Conservation (phyloP, 2,329 filamentous ascomycete genomes). For the Arthrobotrys conoides region DNA sequence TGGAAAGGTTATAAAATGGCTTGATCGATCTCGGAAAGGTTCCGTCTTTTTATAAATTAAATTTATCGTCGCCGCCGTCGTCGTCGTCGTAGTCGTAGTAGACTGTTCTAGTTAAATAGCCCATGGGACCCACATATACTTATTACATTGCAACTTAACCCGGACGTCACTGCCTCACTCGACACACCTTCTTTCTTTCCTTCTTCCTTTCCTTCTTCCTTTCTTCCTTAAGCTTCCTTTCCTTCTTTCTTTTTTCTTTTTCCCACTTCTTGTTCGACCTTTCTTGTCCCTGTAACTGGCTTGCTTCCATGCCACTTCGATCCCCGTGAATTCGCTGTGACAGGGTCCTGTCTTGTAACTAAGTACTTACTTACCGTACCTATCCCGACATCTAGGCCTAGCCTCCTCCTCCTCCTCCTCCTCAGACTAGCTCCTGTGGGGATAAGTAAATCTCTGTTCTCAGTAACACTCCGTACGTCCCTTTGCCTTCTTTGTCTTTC, state of each 20-base stretch:
- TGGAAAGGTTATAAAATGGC: conserved; percentile 12
- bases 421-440: conserved; percentile 10
- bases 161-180: conserved; percentile 11
- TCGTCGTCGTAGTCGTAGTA: neutral
- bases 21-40: conserved; percentile 50
- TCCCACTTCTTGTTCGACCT: neutral
- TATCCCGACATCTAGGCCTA: conserved; percentile 11
- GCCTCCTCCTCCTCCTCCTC: too few species aligned
- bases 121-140: conserved; percentile 26
- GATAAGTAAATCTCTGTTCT: conserved; percentile 12
- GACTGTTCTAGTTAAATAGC: neutral
- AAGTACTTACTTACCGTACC: conserved; percentile 5
- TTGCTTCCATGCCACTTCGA: neutral
- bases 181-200: conserved; percentile 3
- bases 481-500: neutral
- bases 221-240: neutral
- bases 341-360: conserved; percentile 20
- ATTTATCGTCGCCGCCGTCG: conserved; percentile 8
- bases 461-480: conserved; percentile 6
- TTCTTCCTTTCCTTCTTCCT: neutral
- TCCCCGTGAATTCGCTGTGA: conserved; percentile 1
- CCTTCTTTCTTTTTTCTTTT: neutral
- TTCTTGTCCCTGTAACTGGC: neutral
- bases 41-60: neutral
- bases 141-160: conserved; percentile 9